Base-by-base conservation (phyloP, 768 basidiomycete species). In the Clavulina sp. region DNA sequence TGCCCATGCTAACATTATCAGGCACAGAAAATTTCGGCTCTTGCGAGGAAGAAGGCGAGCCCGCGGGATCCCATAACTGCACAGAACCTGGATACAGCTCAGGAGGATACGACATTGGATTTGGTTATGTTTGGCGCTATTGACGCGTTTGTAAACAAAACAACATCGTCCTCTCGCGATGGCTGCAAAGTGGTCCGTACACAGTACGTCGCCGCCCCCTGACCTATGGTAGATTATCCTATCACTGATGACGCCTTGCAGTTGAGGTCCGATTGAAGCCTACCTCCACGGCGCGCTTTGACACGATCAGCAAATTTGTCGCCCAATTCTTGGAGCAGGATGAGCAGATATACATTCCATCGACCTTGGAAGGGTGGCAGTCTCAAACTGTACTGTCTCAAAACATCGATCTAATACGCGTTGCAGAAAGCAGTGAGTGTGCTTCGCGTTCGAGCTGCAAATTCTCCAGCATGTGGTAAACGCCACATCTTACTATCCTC, bases 191-290 rank as follows among this genome's bases (percentile, higher is more conserved):
- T 83, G 81, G 81, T 73, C 75, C 1, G 74, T 83, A 1, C 84
- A 86, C 58, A 70, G 83, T 78, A 56, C 53, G 70, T 33, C 40
- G 34, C 3, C 23, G 21, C n/a, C 16, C 3, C 46, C 46, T 18
- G 4, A 19, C 5, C 3, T 23, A 16, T 18, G 31, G 38, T 7
- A 16, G 18, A 28, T 19, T 54, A 29, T 21, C 34, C 18, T 41
- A 48, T 26, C 31, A 2, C 23, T n/a, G n/a, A 40, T n/a, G 24
- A 3, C 24, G 28, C 28, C 29, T 43, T 32, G 5, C 55, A 91
- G 89, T 92, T 62, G 89, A 93, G 68, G 86, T 87, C 6, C 78
- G 86, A 48, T 69, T 92, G 28, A 70, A 75, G 40, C 66, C 77
- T 16, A 70, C 74, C 46, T 75, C 84, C 6, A 78, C 81, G 5